Evolutionary conservation across 1,284 basidiomycete genomes (phyloP).

Genomic region (Apiotrichum porosum): DNA sequence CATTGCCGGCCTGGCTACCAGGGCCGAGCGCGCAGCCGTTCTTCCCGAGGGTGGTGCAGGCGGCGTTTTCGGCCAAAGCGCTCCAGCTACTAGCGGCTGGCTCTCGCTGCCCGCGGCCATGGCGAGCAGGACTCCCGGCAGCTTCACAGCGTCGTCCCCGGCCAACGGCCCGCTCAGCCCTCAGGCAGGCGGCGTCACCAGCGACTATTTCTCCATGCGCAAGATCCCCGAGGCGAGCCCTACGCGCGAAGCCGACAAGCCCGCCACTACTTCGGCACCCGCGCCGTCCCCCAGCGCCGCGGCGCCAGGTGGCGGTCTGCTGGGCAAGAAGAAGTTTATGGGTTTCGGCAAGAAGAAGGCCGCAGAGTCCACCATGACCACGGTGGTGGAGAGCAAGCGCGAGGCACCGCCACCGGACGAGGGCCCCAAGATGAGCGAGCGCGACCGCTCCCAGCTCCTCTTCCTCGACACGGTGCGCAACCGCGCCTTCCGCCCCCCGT

Average conservation of each 20-base stretch:
- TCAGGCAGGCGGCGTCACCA: background rate
- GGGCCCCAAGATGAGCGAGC: constrained; percentile 32
- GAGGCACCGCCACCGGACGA: constrained; percentile 10
- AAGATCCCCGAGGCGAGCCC: constrained; percentile 11
- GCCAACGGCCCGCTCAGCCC: background rate
- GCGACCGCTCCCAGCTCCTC: constrained; percentile 46
- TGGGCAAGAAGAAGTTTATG: constrained; percentile 57
- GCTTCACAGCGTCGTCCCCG: background rate
- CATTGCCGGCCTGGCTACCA: constrained; percentile 60
- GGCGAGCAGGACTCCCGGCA: background rate
- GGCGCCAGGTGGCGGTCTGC: background rate
- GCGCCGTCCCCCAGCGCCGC: background rate
- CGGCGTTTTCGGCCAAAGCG: constrained; percentile 26
- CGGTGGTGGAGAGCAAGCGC: constrained; percentile 31
- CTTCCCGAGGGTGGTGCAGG: constrained; percentile 36
- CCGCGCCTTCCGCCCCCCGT: constrained; percentile 64
- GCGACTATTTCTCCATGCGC: constrained; percentile 42
- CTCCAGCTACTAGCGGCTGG: constrained; percentile 24
- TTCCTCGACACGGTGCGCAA: constrained; percentile 64
- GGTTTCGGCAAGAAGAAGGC: constrained; percentile 61
- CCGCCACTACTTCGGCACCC: too few relatives aligned
- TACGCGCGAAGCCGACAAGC: constrained; percentile 9
- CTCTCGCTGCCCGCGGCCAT: constrained; percentile 18
- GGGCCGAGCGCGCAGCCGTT: constrained; percentile 57
- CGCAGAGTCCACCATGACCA: constrained; percentile 23